These are phyloP conservation scores for Naganishia vishniacii DNA, from an alignment of 768 basidiomycete species.

Conservation along the genomic window DNA sequence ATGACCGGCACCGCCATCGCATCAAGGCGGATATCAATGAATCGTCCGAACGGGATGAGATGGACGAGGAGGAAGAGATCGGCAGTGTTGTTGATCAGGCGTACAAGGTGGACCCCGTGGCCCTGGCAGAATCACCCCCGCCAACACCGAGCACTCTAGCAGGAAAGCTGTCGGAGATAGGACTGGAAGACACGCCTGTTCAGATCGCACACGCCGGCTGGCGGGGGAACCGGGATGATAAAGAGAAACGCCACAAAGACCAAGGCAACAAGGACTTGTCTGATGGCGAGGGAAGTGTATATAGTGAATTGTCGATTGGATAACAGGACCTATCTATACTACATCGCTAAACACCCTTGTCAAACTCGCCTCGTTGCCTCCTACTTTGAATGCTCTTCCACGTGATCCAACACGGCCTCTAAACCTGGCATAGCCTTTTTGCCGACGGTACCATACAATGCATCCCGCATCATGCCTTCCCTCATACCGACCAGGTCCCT, in stretches of 20 bases:
- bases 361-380: not conserved
- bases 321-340: not conserved
- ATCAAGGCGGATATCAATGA: not conserved
- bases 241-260: not conserved
- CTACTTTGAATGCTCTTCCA: conserved; percentile 15
- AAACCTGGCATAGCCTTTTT: conserved; percentile 18
- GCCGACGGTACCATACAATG: conserved; percentile 19
- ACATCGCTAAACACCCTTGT: not conserved
- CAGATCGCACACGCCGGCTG: not conserved
- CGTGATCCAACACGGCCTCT: conserved; percentile 22
- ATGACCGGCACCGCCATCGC: not conserved
- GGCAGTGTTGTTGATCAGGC: not conserved
- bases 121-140: not conserved
- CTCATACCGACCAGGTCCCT: conserved; percentile 21
- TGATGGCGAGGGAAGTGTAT: conserved; percentile 7
- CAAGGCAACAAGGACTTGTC: not conserved
- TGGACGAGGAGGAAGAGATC: not conserved
- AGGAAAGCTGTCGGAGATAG: not conserved
- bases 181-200: not conserved
- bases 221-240: not conserved
- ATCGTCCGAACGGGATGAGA: conserved; percentile 2
- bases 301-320: conserved; percentile 18
- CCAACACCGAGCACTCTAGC: conserved; percentile 1
- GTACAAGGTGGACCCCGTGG: not conserved
- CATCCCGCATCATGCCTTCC: conserved; percentile 20